Conservation (phyloP, 441 rosid genomes). For the Gossypium davidsonii region DNA sequence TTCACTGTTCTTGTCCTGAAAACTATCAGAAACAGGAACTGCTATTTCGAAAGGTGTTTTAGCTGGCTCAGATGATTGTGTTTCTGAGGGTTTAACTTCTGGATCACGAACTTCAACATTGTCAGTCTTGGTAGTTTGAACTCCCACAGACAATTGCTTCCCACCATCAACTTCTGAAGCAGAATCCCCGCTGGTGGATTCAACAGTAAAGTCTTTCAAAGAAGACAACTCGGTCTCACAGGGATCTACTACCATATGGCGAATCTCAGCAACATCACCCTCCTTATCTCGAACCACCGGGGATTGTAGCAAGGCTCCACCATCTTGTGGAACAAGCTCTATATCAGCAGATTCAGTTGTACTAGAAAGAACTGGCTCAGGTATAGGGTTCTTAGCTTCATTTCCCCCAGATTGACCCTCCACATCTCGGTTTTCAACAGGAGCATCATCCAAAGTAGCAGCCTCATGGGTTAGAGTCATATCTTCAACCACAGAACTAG, state of each 20-base stretch:
- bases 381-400: conserved; percentile 12
- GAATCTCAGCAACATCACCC: conserved; percentile 15
- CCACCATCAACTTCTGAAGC: conserved; percentile 19
- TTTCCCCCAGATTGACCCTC: conserved; percentile 9
- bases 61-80: not conserved
- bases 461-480: not conserved
- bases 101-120: not conserved
- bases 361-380: conserved; percentile 10
- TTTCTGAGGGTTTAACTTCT: conserved; percentile 7
- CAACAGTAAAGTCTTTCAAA: not conserved
- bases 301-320: not conserved
- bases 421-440: not conserved
- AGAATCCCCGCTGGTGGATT: conserved; percentile 2
- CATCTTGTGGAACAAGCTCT: conserved; percentile 20
- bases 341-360: conserved; percentile 14
- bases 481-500: not conserved
- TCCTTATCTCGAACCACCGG: conserved; percentile 15
- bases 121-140: not conserved
- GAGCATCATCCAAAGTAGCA: conserved; percentile 5
- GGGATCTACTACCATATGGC: conserved; percentile 20
- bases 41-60: not conserved
- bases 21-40: conserved; percentile 5
- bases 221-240: conserved; percentile 17
- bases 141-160: conserved; percentile 10
- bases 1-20: conserved; percentile 13